Evolutionary conservation across 2,329 filamentous ascomycete genomes (phyloP).

Genomic region (Penicillium thymicola): DNA sequence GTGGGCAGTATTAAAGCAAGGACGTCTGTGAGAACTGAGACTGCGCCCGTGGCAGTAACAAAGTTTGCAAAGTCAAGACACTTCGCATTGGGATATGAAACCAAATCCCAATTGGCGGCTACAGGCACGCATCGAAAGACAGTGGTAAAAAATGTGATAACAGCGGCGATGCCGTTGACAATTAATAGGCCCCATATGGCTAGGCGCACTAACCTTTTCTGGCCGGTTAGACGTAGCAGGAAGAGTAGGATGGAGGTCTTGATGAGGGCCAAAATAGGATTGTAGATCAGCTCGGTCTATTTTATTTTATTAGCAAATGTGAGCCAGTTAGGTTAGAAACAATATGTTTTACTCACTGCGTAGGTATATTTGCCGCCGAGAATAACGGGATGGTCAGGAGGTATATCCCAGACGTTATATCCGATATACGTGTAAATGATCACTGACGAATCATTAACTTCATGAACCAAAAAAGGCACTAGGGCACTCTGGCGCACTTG

Average conservation of each 20-base stretch:
- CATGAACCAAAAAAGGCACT: not conserved
- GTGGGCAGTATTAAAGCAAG: slow-evolving; percentile 4
- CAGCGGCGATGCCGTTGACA: not conserved
- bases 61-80: slow-evolving; percentile 10
- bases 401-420: slow-evolving; percentile 13
- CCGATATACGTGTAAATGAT: not conserved
- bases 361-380: slow-evolving; percentile 14
- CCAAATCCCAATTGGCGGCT: slow-evolving; percentile 5
- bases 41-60: slow-evolving; percentile 6
- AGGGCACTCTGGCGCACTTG: not conserved
- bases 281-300: slow-evolving; percentile 9
- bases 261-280: slow-evolving; percentile 7
- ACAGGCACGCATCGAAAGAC: slow-evolving; percentile 6
- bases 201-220: slow-evolving; percentile 3
- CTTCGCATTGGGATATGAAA: slow-evolving; percentile 1
- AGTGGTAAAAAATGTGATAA: slow-evolving; percentile 4
- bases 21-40: slow-evolving; percentile 6
- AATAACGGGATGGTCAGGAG: not conserved
- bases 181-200: slow-evolving; percentile 7
- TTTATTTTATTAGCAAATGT: not conserved
- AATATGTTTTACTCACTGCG: slow-evolving; percentile 2
- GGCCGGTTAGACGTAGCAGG: slow-evolving; percentile 5
- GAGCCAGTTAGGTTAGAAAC: not conserved
- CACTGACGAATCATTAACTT: not conserved
- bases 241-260: slow-evolving; percentile 11